phyloP scores from a whole-genome alignment of 2,329 filamentous ascomycete genomes.

The Pyrenophora teres region DNA sequence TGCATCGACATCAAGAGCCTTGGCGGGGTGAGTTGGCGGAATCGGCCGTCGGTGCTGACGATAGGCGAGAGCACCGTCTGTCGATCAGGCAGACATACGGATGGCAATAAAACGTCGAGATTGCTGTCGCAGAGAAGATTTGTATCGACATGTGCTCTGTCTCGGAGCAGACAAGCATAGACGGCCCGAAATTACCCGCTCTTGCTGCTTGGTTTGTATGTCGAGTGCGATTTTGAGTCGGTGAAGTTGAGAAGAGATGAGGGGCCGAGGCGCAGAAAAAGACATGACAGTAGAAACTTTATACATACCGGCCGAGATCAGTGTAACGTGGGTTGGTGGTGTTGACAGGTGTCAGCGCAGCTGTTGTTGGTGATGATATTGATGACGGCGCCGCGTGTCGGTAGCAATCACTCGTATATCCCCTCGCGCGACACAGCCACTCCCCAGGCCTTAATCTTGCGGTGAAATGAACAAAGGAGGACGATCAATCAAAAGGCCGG shows the following conservation, averaged over 20 bases:
- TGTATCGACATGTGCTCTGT: neutral
- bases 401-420: neutral
- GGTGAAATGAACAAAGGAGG: constrained; percentile 10
- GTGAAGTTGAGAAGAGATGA: neutral
- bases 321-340: neutral
- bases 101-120: neutral
- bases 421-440: neutral
- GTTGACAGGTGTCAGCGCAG: neutral
- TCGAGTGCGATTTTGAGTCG: neutral
- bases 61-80: constrained; percentile 9
- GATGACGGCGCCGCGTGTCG: neutral
- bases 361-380: neutral
- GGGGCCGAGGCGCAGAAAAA: neutral
- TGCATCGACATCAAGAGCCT: constrained; percentile 1
- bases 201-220: neutral
- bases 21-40: neutral
- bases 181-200: neutral
- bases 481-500: constrained; percentile 4
- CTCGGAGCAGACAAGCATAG: neutral
- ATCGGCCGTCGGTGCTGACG: constrained; percentile 1
- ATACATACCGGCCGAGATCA: constrained; percentile 9
- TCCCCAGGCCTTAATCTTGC: constrained; percentile 7
- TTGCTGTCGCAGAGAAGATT: neutral
- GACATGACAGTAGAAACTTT: neutral
- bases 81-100: constrained; percentile 3